Conservation (phyloP, 2,329 filamentous ascomycete genomes). For the Pseudogymnoascus sp. region DNA sequence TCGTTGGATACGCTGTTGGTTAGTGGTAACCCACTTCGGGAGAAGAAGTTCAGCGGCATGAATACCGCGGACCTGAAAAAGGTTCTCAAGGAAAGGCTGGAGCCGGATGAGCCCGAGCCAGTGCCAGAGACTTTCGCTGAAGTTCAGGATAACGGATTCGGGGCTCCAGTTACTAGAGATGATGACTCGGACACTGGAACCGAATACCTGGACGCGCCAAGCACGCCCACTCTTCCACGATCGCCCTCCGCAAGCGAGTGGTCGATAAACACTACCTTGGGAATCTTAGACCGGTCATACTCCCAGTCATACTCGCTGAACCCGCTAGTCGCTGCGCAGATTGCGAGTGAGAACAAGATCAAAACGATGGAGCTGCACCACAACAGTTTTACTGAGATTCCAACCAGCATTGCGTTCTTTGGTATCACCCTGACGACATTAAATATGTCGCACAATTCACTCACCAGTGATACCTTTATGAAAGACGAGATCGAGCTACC, state of each 20-base stretch:
- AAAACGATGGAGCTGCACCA: constrained; percentile 63
- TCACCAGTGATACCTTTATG: constrained; percentile 59
- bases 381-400: constrained; percentile 67
- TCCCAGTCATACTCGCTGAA: constrained; percentile 56
- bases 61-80: constrained; percentile 74
- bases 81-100: constrained; percentile 59
- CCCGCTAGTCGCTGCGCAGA: constrained; percentile 48
- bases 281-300: constrained; percentile 62
- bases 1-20: constrained; percentile 67
- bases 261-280: constrained; percentile 43
- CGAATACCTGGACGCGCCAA: constrained; percentile 51
- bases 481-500: constrained; percentile 61
- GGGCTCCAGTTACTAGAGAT: constrained; percentile 14
- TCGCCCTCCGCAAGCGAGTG: constrained; percentile 5
- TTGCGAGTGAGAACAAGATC: constrained; percentile 45
- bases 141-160: constrained; percentile 17
- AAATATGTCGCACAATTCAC: constrained; percentile 68
- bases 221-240: constrained; percentile 44
- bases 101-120: constrained; percentile 38
- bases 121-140: constrained; percentile 28
- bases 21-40: constrained; percentile 81
- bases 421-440: constrained; percentile 63
- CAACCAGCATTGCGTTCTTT: constrained; percentile 63
- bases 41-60: constrained; percentile 79
- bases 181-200: constrained; percentile 41